Percentiles rank a stretch among this genome's conserved stretches.
Evolutionary conservation across 2,329 filamentous ascomycete genomes (phyloP).

Genomic region (Ceratocystis papillata): DNA sequence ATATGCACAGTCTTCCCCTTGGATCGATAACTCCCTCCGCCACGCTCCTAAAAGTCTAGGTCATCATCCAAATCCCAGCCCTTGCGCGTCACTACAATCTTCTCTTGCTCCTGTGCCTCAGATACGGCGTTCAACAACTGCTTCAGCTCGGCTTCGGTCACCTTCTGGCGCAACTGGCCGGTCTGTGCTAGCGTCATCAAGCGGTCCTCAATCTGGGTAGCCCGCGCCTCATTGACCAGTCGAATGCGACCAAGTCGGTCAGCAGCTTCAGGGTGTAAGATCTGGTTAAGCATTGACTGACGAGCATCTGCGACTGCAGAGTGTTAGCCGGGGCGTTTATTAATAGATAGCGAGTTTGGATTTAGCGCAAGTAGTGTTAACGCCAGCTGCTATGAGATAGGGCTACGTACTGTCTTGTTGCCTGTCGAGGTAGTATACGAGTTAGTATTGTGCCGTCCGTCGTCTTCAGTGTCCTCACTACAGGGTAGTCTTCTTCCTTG

Average conservation of each 20-base stretch:
- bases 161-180: slow-evolving; percentile 76
- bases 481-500: neutral
- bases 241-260: slow-evolving; percentile 90
- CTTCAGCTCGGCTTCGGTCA: slow-evolving; percentile 88
- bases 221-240: slow-evolving; percentile 86
- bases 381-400: neutral
- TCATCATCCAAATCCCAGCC: slow-evolving; percentile 79
- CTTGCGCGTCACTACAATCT: slow-evolving; percentile 79
- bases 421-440: neutral
- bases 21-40: neutral
- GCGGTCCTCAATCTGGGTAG: slow-evolving; percentile 80
- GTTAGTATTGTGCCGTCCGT: neutral
- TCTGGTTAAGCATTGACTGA: slow-evolving; percentile 71
- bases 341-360: neutral
- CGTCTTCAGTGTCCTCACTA: slow-evolving; percentile 25
- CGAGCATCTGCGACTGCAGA: slow-evolving; percentile 51
- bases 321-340: neutral
- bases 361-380: neutral
- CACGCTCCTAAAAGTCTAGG: slow-evolving; percentile 43
- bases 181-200: slow-evolving; percentile 83
- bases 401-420: slow-evolving; percentile 30
- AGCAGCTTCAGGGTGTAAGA: slow-evolving; percentile 85
- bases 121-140: slow-evolving; percentile 76
- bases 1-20: slow-evolving; percentile 24
- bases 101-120: slow-evolving; percentile 66